Evolutionary conservation across 148 eudicot species (phyloP).

Genomic region (Polygonum aviculare): DNA sequence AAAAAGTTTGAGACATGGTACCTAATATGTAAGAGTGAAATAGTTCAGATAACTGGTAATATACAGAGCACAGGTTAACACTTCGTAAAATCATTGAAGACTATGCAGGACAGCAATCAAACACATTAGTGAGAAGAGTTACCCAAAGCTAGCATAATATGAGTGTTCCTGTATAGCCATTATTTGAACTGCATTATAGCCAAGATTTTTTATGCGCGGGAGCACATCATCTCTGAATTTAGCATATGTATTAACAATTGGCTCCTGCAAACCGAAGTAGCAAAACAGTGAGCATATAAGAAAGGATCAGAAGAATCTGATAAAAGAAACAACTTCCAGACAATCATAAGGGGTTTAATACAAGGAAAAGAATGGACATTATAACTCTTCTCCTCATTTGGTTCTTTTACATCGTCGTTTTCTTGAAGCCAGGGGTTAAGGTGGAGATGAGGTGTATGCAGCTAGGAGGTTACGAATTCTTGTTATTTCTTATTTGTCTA

Average conservation of each 20-base stretch:
- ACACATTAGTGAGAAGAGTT: constrained; percentile 11
- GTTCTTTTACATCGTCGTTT: not conserved
- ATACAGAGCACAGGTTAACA: not conserved
- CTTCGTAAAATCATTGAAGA: not conserved
- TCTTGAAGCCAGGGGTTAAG: not conserved
- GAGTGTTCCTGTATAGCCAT: constrained; percentile 99
- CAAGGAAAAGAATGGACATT: not conserved
- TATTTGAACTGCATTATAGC: constrained; percentile 95
- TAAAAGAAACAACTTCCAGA: not conserved
- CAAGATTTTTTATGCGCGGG: constrained; percentile 86
- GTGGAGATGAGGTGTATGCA: not conserved
- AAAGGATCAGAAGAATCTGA: not conserved
- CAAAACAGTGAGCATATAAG: not conserved
- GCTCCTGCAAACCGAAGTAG: constrained; percentile 61
- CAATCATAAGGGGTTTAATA: not conserved
- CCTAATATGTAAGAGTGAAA: constrained; percentile 28
- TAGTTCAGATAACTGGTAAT: not conserved
- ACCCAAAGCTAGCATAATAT: constrained; percentile 99
- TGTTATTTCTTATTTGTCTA: not conserved
- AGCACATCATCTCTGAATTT: constrained; percentile 96
- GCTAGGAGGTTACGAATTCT: not conserved
- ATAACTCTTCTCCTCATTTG: not conserved
- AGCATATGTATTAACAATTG: constrained; percentile 76
- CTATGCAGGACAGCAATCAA: not conserved
- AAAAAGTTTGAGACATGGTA: constrained; percentile 96